Base-by-base conservation (phyloP, 306 rosid species). In the Senna tora region DNA sequence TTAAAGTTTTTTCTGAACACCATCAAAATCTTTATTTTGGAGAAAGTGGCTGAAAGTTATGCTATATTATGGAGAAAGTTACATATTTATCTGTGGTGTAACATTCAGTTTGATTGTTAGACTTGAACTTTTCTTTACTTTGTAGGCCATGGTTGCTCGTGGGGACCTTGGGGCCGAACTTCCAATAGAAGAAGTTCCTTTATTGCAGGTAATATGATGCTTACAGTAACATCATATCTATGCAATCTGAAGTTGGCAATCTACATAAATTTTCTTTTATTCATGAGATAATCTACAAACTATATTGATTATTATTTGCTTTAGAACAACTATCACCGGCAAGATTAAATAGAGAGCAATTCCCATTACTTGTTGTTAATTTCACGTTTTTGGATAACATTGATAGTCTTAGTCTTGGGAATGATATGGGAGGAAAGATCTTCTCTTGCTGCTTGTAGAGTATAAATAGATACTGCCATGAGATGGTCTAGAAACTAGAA, bases 151-250 rank as follows among this genome's bases (percentile, higher is more conserved):
- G 99, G 96, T 89, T 71, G 99, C 99, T 87, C 99, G 97, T 58
- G 98, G 98, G 77, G 99, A 94, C 84, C 99, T 94, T 74, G 99
- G 99, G 76, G 99, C 99, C 74, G 99, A 94, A 77, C 99, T 91
- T 78, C 99, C 97, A 67, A 91, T 94, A 42, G 99, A 94, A 84
- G 99, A 94, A 13, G 97, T 94, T 82, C 97, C 99, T 76, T 71
- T 91, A 50, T 69, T 94, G 88, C 99, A 94, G 97, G 99, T 91
- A 77, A 67, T 68, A 47, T 49, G 47, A 67, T 45, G 34, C 41
- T 68, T n/a, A 28, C 2, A 14, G 12, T 25, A 65, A 41, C 73
- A 43, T 47, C 74, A 55, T 25, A 56, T 71, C 43, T 53, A 20
- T 62, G 55, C 17, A 60, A 55, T 17, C 56, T 53, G n/a, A 73